phyloP scores from a whole-genome alignment of 306 rosid genomes.

The Pterocarpus macrocarpus region DNA sequence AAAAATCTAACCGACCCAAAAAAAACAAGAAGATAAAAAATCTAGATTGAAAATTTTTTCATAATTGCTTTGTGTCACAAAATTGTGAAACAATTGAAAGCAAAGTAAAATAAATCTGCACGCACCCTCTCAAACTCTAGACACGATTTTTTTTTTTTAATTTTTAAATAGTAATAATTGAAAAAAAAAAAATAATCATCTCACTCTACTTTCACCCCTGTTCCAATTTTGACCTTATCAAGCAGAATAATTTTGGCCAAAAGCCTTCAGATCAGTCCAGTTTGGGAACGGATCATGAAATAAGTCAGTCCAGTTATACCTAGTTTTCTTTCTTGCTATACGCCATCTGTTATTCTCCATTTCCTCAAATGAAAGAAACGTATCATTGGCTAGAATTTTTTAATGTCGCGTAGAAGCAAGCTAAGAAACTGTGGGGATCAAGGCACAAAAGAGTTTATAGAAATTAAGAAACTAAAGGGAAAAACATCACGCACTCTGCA shows the following conservation, averaged over 20 bases:
- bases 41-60: neutral
- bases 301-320: neutral
- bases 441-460: neutral
- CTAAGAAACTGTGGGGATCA: neutral
- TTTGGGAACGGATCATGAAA: neutral
- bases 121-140: neutral
- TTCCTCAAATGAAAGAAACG: conserved; percentile 18
- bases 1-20: no score
- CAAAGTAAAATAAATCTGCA: neutral
- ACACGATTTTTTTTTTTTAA: neutral
- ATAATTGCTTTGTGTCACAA: neutral
- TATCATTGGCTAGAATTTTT: neutral
- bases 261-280: neutral
- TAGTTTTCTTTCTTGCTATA: conserved; percentile 12
- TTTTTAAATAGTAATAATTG: neutral
- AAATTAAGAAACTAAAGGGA: neutral
- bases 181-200: neutral
- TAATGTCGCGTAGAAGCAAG: conserved; percentile 1
- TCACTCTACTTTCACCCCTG: neutral
- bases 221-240: neutral
- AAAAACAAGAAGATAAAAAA: neutral
- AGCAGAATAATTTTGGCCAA: neutral
- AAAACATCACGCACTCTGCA: neutral
- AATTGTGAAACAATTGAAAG: neutral
- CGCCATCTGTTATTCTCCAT: conserved; percentile 16